phyloP scores from a whole-genome alignment of 768 basidiomycete genomes.

The Leccinum arenicola region DNA sequence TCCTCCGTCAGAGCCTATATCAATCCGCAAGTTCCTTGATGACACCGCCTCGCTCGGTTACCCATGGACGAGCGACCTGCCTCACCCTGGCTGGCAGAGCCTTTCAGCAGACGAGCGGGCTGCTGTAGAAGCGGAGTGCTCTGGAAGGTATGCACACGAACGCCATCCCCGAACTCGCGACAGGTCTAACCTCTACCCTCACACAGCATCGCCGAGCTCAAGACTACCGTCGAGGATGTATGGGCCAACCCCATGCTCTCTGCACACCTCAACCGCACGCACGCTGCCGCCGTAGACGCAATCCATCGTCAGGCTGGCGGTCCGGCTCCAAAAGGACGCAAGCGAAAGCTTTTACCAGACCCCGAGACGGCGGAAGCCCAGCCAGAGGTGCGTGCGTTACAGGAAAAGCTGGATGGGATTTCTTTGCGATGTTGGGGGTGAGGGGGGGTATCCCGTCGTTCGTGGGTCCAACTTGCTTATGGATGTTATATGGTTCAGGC shows the following conservation, averaged over 20 bases:
- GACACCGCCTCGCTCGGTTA: conserved; percentile 22
- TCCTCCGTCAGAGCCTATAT: conserved; percentile 56
- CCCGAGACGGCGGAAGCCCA: conserved; percentile 30
- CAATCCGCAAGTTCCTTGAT: conserved; percentile 45
- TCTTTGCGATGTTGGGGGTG: conserved; percentile 63
- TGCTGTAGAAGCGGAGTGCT: conserved; percentile 40
- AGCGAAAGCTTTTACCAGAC: conserved; percentile 34
- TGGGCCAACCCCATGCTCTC: conserved; percentile 58
- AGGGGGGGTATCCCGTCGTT: conserved; percentile 15
- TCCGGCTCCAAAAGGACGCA: conserved; percentile 24
- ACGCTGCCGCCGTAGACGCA: conserved; percentile 44
- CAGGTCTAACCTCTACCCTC: background rate
- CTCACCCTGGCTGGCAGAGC: conserved; percentile 21
- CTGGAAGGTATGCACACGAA: conserved; percentile 31
- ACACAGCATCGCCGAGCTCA: conserved; percentile 53
- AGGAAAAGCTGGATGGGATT: conserved; percentile 49
- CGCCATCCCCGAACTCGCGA: background rate
- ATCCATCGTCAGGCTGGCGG: conserved; percentile 36
- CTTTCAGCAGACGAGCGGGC: conserved; percentile 27
- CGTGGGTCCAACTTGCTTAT: no score
- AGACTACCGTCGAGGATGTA: conserved; percentile 39
- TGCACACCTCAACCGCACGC: conserved; percentile 51
- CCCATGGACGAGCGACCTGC: conserved; percentile 7
- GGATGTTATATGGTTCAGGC: conserved; percentile 30
- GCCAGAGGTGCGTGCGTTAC: conserved; percentile 47